A percentile compares a stretch with the other conserved stretches of the same genome.
phyloP scores from a whole-genome alignment of 352 stramenopile species.

The Globisporangium sylvaticum region DNA sequence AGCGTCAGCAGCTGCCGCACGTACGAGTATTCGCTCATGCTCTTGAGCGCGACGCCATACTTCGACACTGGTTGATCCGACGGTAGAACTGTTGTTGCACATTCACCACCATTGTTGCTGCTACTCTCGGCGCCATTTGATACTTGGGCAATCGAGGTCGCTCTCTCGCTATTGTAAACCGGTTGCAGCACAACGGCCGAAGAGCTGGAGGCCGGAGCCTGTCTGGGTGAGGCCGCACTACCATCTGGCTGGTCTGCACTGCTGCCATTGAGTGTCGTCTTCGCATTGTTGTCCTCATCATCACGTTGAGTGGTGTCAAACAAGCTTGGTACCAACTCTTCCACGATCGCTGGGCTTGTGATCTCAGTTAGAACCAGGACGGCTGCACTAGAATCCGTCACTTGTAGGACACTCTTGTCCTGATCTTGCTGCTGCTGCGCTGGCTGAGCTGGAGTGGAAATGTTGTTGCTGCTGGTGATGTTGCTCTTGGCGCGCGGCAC shows the following conservation, averaged over 20 bases:
- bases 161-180: background rate
- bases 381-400: background rate
- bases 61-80: background rate
- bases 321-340: constrained; percentile 20
- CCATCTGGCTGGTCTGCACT: background rate
- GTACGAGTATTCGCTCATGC: background rate
- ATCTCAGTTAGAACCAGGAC: constrained; percentile 10
- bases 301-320: background rate
- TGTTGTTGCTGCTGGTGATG: background rate
- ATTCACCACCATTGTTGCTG: background rate
- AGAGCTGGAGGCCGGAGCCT: background rate
- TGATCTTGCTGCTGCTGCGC: background rate
- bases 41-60: background rate
- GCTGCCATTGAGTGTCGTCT: background rate
- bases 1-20: background rate
- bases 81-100: background rate
- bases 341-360: constrained; percentile 19
- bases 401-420: background rate
- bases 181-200: background rate
- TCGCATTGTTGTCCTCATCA: background rate
- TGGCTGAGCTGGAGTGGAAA: background rate
- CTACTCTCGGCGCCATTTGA: background rate
- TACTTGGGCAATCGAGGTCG: background rate
- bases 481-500: background rate
- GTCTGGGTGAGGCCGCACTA: background rate